phyloP scores from a whole-genome alignment of 2,329 filamentous ascomycete species.

The Talaromyces marneffei region DNA sequence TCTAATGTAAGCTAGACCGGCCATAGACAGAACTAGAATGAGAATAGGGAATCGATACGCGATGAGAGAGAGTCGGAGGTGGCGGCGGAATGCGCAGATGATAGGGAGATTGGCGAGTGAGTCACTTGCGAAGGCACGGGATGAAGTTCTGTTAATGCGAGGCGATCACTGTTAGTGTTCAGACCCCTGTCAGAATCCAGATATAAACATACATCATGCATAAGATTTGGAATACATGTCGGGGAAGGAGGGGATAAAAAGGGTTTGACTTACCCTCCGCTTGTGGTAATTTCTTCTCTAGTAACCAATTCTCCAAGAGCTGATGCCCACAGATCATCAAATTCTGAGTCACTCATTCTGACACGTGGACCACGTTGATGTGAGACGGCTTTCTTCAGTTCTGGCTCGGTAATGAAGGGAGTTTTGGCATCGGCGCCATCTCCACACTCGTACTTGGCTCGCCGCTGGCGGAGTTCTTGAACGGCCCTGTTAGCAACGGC shows the following conservation, averaged over 20 bases:
- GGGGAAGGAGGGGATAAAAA: slow-evolving; percentile 16
- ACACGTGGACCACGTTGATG: slow-evolving; percentile 62
- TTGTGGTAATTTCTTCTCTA: slow-evolving; percentile 56
- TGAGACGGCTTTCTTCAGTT: slow-evolving; percentile 70
- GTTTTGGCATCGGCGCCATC: slow-evolving; percentile 56
- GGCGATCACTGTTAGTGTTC: slow-evolving; percentile 77
- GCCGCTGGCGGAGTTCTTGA: slow-evolving; percentile 75
- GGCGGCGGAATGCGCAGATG: slow-evolving; percentile 47
- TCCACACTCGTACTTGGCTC: slow-evolving; percentile 87
- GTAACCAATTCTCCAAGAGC: slow-evolving; percentile 47
- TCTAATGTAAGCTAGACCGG: slow-evolving; percentile 57
- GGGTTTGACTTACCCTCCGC: slow-evolving; percentile 51
- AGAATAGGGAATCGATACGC: slow-evolving; percentile 48
- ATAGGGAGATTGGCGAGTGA: slow-evolving; percentile 89
- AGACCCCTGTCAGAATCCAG: slow-evolving; percentile 47
- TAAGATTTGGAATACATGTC: slow-evolving; percentile 15
- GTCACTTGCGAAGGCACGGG: slow-evolving; percentile 68
- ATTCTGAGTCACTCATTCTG: slow-evolving; percentile 79
- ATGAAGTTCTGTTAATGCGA: slow-evolving; percentile 67
- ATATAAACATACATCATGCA: slow-evolving; percentile 16
- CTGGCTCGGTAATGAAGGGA: slow-evolving; percentile 62
- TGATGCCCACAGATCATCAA: slow-evolving; percentile 68
- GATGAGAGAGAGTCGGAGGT: slow-evolving; percentile 45
- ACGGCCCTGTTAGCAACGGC: slow-evolving; percentile 82
- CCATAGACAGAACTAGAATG: slow-evolving; percentile 41